Evolutionary conservation across 1,139 yeast species (phyloP).

Genomic region (Zygoascus meyerae): DNA sequence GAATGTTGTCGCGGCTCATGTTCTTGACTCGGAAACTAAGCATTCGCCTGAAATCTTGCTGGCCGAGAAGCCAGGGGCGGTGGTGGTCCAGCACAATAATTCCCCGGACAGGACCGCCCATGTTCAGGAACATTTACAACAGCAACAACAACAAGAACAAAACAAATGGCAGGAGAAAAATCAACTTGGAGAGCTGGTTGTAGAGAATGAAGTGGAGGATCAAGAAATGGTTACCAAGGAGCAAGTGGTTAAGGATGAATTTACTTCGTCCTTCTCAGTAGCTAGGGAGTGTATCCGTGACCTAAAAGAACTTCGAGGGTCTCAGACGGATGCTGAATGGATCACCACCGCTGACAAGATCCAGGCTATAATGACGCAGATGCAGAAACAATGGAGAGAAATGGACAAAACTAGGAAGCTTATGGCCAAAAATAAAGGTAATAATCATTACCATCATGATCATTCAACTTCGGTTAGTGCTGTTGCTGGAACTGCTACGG

Average conservation of each 20-base stretch:
- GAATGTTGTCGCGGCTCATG: no score
- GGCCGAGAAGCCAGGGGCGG: no score
- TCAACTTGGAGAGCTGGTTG: not conserved
- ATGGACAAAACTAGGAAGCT: slow-evolving; percentile 18
- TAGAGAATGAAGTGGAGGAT: not conserved
- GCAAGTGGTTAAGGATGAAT: not conserved
- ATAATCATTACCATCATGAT: no score
- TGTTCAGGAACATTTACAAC: no score
- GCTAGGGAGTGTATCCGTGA: slow-evolving; percentile 6
- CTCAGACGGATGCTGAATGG: slow-evolving; percentile 26
- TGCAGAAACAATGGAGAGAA: slow-evolving; percentile 21
- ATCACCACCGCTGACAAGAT: slow-evolving; percentile 21
- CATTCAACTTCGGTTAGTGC: not conserved
- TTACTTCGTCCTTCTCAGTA: no score
- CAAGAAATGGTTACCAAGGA: not conserved
- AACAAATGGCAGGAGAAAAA: no score
- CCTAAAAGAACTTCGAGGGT: slow-evolving; percentile 1
- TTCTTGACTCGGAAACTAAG: no score
- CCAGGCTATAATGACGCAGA: slow-evolving; percentile 14
- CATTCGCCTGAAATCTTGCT: no score
- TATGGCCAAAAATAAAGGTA: slow-evolving; percentile 1
- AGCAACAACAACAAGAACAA: no score
- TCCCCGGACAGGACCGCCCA: no score
- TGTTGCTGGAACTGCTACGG: not conserved
- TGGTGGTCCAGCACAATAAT: no score